Evolutionary conservation across 768 basidiomycete genomes (phyloP).

Genomic region (Ramaria rubella): DNA sequence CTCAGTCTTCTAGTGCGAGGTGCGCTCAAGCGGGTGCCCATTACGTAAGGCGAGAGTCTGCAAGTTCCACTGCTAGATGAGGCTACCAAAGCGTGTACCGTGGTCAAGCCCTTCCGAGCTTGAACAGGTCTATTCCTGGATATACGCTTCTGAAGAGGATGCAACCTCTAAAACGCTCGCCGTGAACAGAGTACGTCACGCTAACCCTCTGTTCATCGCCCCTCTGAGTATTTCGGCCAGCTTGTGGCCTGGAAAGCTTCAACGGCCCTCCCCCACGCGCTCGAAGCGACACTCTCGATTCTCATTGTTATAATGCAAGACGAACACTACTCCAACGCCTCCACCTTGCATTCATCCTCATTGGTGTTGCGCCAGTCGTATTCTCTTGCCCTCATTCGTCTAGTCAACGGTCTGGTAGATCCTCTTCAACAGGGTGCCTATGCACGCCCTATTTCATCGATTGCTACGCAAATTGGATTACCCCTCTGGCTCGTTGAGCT

Average conservation of each 20-base stretch:
- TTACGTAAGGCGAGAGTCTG: no score
- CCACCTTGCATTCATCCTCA: conserved; percentile 11
- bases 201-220: background rate
- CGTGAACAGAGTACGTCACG: conserved; percentile 52
- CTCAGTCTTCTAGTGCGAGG: no score
- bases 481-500: conserved; percentile 89
- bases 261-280: conserved; percentile 71
- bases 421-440: conserved; percentile 85
- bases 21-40: no score
- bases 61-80: no score
- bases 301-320: conserved; percentile 59
- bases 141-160: conserved; percentile 61
- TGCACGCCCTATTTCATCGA: conserved; percentile 83
- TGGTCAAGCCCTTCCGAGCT: conserved; percentile 68
- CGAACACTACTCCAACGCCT: conserved; percentile 15
- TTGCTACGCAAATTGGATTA: conserved; percentile 79
- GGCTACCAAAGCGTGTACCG: conserved; percentile 72
- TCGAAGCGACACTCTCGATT: conserved; percentile 65
- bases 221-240: conserved; percentile 31
- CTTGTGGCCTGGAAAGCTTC: conserved; percentile 75
- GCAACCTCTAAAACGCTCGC: conserved; percentile 49
- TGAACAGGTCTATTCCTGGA: conserved; percentile 69
- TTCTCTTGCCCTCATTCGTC: conserved; percentile 73
- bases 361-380: conserved; percentile 70
- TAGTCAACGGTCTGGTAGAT: conserved; percentile 94